These are phyloP conservation scores for Elsinoe australis DNA, from an alignment of 2,329 filamentous ascomycete genomes.

Conservation along the genomic window DNA sequence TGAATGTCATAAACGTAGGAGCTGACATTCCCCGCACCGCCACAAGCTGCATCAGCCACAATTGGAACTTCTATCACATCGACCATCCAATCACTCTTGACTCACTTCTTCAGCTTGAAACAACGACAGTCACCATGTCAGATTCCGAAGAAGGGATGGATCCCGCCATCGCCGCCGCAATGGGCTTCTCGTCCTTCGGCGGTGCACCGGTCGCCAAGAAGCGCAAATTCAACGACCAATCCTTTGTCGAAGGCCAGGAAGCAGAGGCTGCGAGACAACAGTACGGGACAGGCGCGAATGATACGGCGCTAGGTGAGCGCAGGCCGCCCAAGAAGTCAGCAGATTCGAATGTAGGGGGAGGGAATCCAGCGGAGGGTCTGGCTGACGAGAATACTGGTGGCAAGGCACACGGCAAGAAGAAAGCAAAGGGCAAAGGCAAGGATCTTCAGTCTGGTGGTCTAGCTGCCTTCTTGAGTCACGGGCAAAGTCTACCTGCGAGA, in stretches of 20 bases:
- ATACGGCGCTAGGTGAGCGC: constrained; percentile 21
- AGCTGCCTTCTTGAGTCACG: constrained; percentile 9
- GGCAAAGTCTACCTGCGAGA: constrained; percentile 3
- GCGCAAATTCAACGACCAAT: constrained; percentile 56
- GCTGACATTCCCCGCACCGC: background rate
- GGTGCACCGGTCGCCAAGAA: constrained; percentile 48
- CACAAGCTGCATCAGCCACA: background rate
- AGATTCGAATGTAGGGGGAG: background rate
- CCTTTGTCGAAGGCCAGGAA: constrained; percentile 36
- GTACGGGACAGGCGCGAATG: constrained; percentile 29
- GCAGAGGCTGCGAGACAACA: constrained; percentile 28
- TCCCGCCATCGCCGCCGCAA: constrained; percentile 55
- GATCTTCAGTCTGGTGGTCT: constrained; percentile 7
- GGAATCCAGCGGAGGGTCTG: background rate
- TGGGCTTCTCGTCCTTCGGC: constrained; percentile 70
- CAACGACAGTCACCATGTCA: background rate
- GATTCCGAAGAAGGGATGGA: constrained; percentile 33
- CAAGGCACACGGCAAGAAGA: background rate
- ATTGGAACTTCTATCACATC: background rate
- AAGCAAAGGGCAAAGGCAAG: background rate
- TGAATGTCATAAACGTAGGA: too few species aligned
- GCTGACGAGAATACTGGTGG: background rate
- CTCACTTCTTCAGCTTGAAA: background rate
- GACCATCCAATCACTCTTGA: background rate
- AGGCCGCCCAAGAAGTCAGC: background rate